Base-by-base conservation (phyloP, 768 basidiomycete species). In the Suillus sp. region DNA sequence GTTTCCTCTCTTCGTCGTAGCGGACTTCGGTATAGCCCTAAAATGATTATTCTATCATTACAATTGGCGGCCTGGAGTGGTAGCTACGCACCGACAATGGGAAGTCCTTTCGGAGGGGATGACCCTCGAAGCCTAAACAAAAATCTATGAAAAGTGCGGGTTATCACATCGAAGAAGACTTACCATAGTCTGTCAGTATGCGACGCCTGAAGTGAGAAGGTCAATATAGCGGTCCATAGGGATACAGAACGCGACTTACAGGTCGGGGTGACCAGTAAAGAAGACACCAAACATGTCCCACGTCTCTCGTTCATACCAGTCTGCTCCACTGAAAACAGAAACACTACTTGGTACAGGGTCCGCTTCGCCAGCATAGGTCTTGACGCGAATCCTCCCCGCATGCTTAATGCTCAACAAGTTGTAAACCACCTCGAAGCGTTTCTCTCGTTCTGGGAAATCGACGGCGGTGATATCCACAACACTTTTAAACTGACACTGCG, bases 201-300 rank as follows among this genome's bases (percentile, higher is more conserved):
- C 97, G 93, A 66, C 97, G 95, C 34, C 94, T 96, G 56, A 67
- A 18, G 63, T 56, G 37, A 20, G 37, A 40, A 56, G 1, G 18
- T 57, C 38, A 40, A 11, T 2, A 40, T 7, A 7, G 5, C 18
- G 34, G 48, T 16, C 25, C 3, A 20, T 27, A 40, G 14, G 18
- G 6, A n/a, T 40, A 30, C 27, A 27, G 20, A 40, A 64, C 25
- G 51, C 37, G 20, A 85, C 93, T 70, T 73, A 95, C 91, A 99
- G 84, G 77, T 99, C 97, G 25, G 97, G 97, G 78, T 99, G 97
- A 56, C 88, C 91, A 65, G 87, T 87, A 83, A 99, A 99, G 83
- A 95, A 97, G 54, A 99, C 91, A 51, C 97, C 97, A 72, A 82
- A 99, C 77, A 99, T 84, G 79, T 99, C 97, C 96, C 96, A 99